Base-by-base conservation (phyloP, 2,329 filamentous ascomycete species). In the Alternaria incomplexa region DNA sequence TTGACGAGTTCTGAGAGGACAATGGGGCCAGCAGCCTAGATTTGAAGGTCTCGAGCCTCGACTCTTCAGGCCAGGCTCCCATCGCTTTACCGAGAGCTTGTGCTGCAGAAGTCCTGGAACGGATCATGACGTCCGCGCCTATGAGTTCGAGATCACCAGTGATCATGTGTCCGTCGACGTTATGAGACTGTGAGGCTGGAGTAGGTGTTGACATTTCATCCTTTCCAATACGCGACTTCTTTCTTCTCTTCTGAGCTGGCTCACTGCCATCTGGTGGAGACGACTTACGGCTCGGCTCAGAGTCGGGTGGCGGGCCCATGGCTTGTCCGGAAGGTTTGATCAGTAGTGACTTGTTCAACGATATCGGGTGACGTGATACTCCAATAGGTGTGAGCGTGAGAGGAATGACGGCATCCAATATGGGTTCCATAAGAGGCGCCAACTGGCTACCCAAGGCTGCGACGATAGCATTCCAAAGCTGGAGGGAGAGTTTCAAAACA, bases 161-260 rank as follows among this genome's bases (percentile, higher is more conserved):
- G 84, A 99, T 93, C 91, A 99, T 97, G 70, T 97, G 94, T 10
- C 94, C 96, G 78, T 99, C 96, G 17, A 99, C 93, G 78, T 99
- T 97, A 80, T 99, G 96, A 8, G 74, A 74, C 8, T 64, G 64
- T 1, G 91, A 88, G n/a, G 91, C 87, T 5, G 86, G 81, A 1
- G 87, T 82, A 1, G 87, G 83, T 9, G 86, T 81, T 26, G 69
- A 63, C 51, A 73, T 72, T 13, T 80, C 79, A 22, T 94, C 91
- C 58, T 96, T 92, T 20, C 87, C 82, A 60, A 85, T 85, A 83
- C 96, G 97, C 0, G 92, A 92, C 79, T 93, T 96, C 64, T 93
- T 89, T 32, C 93, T 88, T 67, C 93, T 90, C 80, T 96, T 90
- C 77, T 93, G 93, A 3, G 89, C 84, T 13, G 89, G 85, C 79